Evolutionary conservation across 352 stramenopile genomes (phyloP).

Genomic region (Pythium phragmitis): DNA sequence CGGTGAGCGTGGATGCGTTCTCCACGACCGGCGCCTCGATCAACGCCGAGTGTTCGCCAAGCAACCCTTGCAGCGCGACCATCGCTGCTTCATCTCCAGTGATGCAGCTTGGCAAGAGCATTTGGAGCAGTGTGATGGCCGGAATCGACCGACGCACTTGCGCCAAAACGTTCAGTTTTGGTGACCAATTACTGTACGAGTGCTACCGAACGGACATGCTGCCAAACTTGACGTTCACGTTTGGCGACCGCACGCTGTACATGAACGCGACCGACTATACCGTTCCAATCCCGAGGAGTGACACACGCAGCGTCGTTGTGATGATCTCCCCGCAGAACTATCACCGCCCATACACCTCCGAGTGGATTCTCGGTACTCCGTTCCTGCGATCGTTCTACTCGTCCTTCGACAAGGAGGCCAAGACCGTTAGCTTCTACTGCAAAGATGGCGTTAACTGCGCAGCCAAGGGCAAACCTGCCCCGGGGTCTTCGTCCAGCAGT

Average conservation of each 20-base stretch:
- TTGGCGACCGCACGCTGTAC: slow-evolving; percentile 8
- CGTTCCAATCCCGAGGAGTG: slow-evolving; percentile 1
- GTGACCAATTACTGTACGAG: not conserved
- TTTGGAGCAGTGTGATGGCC: slow-evolving; percentile 2
- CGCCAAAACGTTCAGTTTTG: not conserved
- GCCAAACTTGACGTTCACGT: slow-evolving; percentile 6
- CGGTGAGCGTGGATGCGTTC: slow-evolving; percentile 2
- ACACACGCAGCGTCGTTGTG: not conserved
- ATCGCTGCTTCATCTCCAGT: slow-evolving; percentile 7
- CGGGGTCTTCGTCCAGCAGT: not conserved
- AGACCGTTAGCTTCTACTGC: slow-evolving; percentile 15
- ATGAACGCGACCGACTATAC: slow-evolving; percentile 17
- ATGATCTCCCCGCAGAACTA: slow-evolving; percentile 3
- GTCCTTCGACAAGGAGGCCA: slow-evolving; percentile 10
- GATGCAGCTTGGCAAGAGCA: not conserved
- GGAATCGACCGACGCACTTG: not conserved
- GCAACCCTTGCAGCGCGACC: not conserved
- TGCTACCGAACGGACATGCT: slow-evolving; percentile 1
- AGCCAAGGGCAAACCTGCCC: not conserved
- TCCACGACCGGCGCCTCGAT: not conserved
- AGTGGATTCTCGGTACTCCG: slow-evolving; percentile 10
- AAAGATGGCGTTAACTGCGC: slow-evolving; percentile 15
- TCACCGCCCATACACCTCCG: not conserved
- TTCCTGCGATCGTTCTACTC: slow-evolving; percentile 20
- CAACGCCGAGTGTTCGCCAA: not conserved